phyloP scores from a whole-genome alignment of 805 yeast genomes.

The Candida pseudofarinosa region DNA sequence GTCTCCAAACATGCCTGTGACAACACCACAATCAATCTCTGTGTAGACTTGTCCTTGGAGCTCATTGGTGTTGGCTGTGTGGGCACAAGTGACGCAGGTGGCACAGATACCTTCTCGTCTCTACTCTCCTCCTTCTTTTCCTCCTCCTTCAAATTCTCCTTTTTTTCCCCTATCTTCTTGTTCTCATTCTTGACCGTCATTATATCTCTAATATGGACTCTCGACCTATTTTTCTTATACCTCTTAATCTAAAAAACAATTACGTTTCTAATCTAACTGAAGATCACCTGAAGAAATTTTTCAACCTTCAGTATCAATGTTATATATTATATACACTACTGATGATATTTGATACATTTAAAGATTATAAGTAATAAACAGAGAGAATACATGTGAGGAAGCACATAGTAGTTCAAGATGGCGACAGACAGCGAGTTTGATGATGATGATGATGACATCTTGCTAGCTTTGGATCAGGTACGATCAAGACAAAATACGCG shows the following conservation, averaged over 20 bases:
- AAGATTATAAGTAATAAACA: neutral
- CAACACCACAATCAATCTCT: conserved; percentile 88
- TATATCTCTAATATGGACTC: neutral
- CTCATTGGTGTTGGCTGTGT: conserved; percentile 76
- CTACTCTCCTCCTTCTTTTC: conserved; percentile 7
- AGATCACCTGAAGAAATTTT: neutral
- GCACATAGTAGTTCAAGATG: conserved; percentile 1
- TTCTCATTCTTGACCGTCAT: neutral
- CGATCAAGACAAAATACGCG: conserved; percentile 6
- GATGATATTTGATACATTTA: neutral
- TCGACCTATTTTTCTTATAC: neutral
- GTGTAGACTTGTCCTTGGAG: conserved; percentile 81
- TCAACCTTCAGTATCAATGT: neutral
- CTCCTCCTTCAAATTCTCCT: neutral
- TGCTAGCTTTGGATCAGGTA: conserved; percentile 39
- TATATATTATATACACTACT: neutral
- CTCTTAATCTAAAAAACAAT: neutral
- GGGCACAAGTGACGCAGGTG: conserved; percentile 75
- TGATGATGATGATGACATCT: conserved; percentile 40
- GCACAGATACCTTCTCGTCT: conserved; percentile 18
- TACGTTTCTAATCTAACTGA: neutral
- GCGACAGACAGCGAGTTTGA: conserved; percentile 25
- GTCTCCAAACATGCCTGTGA: conserved; percentile 96
- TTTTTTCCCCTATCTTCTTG: neutral
- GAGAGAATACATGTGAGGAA: neutral